Base-by-base conservation (phyloP, 106 monocot genomes). In the Narthecium ossifragum region DNA sequence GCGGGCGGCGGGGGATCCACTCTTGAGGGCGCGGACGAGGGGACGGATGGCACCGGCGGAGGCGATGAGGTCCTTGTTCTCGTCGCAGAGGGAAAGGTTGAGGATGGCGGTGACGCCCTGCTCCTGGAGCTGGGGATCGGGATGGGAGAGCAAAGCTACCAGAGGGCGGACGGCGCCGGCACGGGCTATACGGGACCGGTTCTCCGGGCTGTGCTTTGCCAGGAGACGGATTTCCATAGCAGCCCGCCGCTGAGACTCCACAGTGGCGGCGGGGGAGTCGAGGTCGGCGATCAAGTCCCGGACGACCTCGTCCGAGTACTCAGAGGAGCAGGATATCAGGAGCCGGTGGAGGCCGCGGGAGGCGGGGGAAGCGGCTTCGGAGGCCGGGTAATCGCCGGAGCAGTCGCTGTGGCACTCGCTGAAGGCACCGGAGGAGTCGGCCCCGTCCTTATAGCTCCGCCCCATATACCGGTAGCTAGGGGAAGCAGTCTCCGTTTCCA, bases 331-430 rank as follows among this genome's bases (percentile, higher is more conserved):
- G 48, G 69, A 64, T 38, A 76, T 70, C 21, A 81, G 61, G 28
- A 82, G 62, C 25, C 77, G 77, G 8, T 68, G 88, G 30, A 76
- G 71, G 60, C 60, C 62, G 10, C 41, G 37, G 0, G 24, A 6
- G 34, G 51, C 10, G 2, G 52, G 6, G 14, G 65, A n/a, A n/a
- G n/a, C 43, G 20, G 55, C 15, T 13, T 47, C 21, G 2, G 30
- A 57, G 32, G 28, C n/a, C 2, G 32, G 31, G 69, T 85, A 76
- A 64, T 85, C 88, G 30, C 69, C 84, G 56, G 88, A 88, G 32
- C 55, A 57, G 60, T 93, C 88, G 76, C 81, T 81, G 56, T 63
- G 64, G 76, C 81, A 85, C 24, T 93, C 81, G 76, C 81, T 84
- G 78, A 92, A 92, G 39, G 81, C 70, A 53, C 73, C 55, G 53